Evolutionary conservation across 2,329 filamentous ascomycete species (phyloP).

Genomic region (Penicillium sp.): DNA sequence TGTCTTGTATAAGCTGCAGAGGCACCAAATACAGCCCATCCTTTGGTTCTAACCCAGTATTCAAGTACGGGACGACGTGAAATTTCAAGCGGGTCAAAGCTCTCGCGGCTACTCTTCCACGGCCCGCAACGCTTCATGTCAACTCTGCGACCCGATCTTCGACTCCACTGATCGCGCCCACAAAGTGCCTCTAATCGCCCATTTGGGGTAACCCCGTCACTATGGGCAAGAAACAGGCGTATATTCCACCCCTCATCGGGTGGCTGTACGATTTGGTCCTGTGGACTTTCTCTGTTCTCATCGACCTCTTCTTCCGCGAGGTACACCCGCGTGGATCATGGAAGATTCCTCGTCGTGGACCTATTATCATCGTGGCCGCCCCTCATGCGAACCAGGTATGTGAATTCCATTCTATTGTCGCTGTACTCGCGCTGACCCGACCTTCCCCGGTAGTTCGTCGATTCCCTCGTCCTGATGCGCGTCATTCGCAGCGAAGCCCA

Average conservation of each 20-base stretch:
- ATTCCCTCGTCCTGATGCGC: constrained; percentile 90
- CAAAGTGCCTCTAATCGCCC: constrained; percentile 1
- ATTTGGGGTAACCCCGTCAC: constrained; percentile 7
- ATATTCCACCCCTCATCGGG: constrained; percentile 48
- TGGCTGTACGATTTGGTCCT: constrained; percentile 54
- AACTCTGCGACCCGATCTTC: constrained; percentile 8
- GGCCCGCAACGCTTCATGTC: constrained; percentile 18
- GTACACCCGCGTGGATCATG: constrained; percentile 93
- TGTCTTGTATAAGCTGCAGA: background rate
- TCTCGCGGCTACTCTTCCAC: constrained; percentile 12
- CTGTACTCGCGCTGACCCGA: constrained; percentile 10
- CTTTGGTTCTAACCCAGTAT: constrained; percentile 6
- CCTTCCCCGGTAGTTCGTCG: constrained; percentile 70
- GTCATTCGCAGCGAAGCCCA: constrained; percentile 83
- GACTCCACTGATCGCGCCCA: constrained; percentile 1
- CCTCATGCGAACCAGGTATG: constrained; percentile 92
- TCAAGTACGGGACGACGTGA: constrained; percentile 3
- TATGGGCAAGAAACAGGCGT: constrained; percentile 40
- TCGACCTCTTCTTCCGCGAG: constrained; percentile 97
- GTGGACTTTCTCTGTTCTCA: constrained; percentile 64
- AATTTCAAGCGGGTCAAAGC: constrained; percentile 18
- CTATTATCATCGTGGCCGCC: constrained; percentile 92
- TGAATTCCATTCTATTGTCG: constrained; percentile 8
- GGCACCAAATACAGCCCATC: background rate
- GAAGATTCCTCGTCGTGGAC: constrained; percentile 86